Evolutionary conservation across 331 rosid genomes (phyloP), one percentile per base, ranked within the genome.

Genomic region (Dryas integrifolia): DNA sequence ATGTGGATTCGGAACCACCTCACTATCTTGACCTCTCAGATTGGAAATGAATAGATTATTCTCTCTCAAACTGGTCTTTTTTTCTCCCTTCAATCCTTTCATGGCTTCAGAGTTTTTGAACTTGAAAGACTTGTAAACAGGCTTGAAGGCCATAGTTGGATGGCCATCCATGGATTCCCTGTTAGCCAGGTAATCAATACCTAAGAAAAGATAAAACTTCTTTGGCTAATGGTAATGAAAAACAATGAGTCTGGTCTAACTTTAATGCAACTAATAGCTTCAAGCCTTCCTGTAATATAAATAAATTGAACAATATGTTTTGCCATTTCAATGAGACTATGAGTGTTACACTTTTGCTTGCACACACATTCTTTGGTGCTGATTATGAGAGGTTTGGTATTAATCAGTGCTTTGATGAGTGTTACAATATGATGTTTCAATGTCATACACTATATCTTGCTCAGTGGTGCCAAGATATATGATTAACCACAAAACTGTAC

Each of bases 111-210:
- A 69, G 16, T 21, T 78, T 72, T 76, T 76, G 84, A 67, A 78
- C 69, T 65, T 64, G 65, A 71, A 85, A 55, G 44, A 81, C 16
- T 41, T 67, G 76, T 70, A 80, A 74, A 76, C 76, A 81, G 76
- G 67, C 45, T 72, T 46, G 69, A 40, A 67, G 53, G 35, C 44
- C 43, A 70, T 43, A 75, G 55, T 72, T 62, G 83, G 49, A 64
- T 77, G 21, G 60, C 69, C 69, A 60, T 72, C 66, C 70, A 75
- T 67, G 68, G 51, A 67, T 53, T 47, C 59, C 55, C 65, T 70
- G 58, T 50, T 75, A 72, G 1, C 44, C 67, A 35, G 40, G 53
- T 56, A 21, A 57, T 68, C 65, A 46, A 67, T 1, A 41, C n/a
- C 8, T 14, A 75, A 62, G n/a, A 16, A 69, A 45, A 43, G 30